A percentile compares a stretch with the other conserved stretches of the same genome.
Conservation (phyloP, 176 grass and related monocot genomes). For the Metroxylon sagu region DNA sequence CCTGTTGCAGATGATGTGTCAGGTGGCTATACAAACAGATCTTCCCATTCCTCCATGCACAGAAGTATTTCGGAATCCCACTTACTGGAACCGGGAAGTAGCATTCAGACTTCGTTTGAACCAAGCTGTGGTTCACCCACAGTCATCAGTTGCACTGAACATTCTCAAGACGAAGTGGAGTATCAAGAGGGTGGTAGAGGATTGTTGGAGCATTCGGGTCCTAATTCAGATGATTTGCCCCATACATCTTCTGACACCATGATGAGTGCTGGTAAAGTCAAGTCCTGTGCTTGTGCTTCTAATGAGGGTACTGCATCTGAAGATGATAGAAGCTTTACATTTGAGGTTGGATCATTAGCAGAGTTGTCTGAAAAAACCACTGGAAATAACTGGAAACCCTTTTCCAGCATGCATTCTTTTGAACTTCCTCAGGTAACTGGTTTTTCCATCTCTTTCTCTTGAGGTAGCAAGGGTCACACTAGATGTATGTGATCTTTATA, state of each 20-base stretch:
- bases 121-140: conserved; percentile 59
- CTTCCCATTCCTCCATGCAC: conserved; percentile 8
- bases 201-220: conserved; percentile 4
- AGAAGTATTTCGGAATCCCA: conserved; percentile 11
- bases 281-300: conserved; percentile 19
- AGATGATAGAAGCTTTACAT: conserved; percentile 85
- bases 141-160: conserved; percentile 52
- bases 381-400: conserved; percentile 49
- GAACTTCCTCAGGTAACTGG: conserved; percentile 48
- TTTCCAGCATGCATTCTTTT: conserved; percentile 26
- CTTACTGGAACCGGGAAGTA: conserved; percentile 19
- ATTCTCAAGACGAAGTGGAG: conserved; percentile 26
- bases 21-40: conserved; percentile 10
- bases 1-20: conserved; percentile 34
- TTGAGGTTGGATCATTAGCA: conserved; percentile 49
- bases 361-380: conserved; percentile 50
- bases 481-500: too few relatives aligned
- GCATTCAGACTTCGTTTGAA: conserved; percentile 28
- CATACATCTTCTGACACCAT: conserved; percentile 22
- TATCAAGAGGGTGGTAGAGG: conserved; percentile 12
- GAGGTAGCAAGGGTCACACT: too few relatives aligned
- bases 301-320: conserved; percentile 33
- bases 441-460: neutral
- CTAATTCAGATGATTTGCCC: conserved; percentile 12
- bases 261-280: conserved; percentile 16